phyloP scores from a whole-genome alignment of 2,329 filamentous ascomycete species.

The Botrytis pseudocinerea region DNA sequence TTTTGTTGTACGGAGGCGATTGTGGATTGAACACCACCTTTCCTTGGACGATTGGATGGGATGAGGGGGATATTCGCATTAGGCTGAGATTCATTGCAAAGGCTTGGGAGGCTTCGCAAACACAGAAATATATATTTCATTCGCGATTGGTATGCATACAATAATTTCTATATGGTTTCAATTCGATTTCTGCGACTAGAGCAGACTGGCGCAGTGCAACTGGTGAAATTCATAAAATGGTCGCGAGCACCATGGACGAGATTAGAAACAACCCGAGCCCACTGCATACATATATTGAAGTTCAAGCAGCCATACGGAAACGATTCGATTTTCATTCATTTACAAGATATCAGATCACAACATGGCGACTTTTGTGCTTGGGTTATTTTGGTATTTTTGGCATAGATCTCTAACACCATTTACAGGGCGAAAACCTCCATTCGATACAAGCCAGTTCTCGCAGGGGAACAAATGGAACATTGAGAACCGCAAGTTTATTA shows the following conservation, averaged over 20 bases:
- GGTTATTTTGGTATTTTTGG: conserved; percentile 39
- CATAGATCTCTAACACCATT: conserved; percentile 39
- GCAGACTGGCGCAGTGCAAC: conserved; percentile 15
- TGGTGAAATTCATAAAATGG: background rate
- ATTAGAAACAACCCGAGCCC: conserved; percentile 4
- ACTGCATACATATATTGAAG: background rate
- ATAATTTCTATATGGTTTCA: conserved; percentile 28
- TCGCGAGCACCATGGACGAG: conserved; percentile 21
- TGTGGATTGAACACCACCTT: conserved; percentile 46
- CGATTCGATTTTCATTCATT: background rate
- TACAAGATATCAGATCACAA: conserved; percentile 36
- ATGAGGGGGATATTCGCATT: conserved; percentile 44
- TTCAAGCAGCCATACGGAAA: background rate
- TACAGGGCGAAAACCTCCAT: conserved; percentile 36
- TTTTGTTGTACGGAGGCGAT: conserved; percentile 45
- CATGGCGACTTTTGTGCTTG: conserved; percentile 37
- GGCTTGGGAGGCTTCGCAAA: conserved; percentile 40
- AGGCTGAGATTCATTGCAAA: conserved; percentile 41
- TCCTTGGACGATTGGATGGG: conserved; percentile 48
- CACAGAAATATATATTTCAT: conserved; percentile 29
- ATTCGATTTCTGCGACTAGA: background rate
- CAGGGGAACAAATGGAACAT: conserved; percentile 31
- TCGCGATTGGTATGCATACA: conserved; percentile 38
- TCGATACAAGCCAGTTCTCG: conserved; percentile 37
- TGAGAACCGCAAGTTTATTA: conserved; percentile 31